Evolutionary conservation across 768 basidiomycete genomes (phyloP), one percentile per base, ranked within the genome.

Genomic region (Mycena maculata): DNA sequence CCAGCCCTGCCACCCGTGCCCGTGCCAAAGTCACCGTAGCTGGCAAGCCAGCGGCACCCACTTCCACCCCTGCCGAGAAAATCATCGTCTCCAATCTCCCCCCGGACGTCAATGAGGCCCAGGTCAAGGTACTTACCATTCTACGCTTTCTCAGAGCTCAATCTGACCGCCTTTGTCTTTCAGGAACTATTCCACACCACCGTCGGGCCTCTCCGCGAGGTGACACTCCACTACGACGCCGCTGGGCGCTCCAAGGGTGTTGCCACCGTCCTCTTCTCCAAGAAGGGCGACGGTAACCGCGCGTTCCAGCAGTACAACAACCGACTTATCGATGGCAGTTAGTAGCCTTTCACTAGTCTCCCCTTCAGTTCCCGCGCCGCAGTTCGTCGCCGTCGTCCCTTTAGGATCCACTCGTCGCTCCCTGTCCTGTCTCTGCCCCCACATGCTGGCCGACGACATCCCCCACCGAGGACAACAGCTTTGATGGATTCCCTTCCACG

Each of bases 301-400:
- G 98, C 98, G 3, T 96, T 90, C 80, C 87, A 92, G 73, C 89
- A 94, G 71, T 99, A 99, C 86, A 95, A 99, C 88, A 94, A 94
- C 84, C 92, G 98, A 78, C 92, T 99, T 83, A 96, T 99, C 89
- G 98, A 99, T 92, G 95, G 96, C 85, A 98, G 98, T 99, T 93
- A 95, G 98, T 99, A 93, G 87, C 89, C 84, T 83, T 84, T 82
- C 81, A 79, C 78, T 80, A 77, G 72, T 75, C 72, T 77, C 77
- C 75, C 78, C 77, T 79, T 79, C 78, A 77, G 78, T 73, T 81
- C 75, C 79, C 77, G 75, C 79, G 79, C 78, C 75, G 62, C 79
- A 78, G 73, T 77, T 66, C 60, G 53, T 31, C 16, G 67, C 25
- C 49, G 27, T 57, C 54, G 30, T 23, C 70, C 39, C 57, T 77